phyloP scores from a whole-genome alignment of 371 early-diverging fungal species.

The Entomophthora muscae region DNA sequence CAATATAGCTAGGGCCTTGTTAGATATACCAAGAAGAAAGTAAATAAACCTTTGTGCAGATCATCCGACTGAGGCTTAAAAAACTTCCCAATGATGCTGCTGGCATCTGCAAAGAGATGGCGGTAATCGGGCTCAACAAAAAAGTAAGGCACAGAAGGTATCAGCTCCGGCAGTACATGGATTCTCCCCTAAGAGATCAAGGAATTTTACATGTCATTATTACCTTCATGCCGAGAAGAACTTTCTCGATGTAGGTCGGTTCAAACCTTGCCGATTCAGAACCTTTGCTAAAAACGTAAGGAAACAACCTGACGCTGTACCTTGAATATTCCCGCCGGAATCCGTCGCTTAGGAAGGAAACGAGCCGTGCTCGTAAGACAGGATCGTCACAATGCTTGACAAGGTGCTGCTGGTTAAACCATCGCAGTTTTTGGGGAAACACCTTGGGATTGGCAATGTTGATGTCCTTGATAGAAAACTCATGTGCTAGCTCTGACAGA shows the following conservation, averaged over 20 bases:
- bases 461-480: slow-evolving; percentile 50
- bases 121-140: not conserved
- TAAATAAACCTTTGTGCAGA: not conserved
- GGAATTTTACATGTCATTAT: not conserved
- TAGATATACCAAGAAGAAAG: no score
- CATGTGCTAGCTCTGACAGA: slow-evolving; percentile 39
- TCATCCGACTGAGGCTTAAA: not conserved
- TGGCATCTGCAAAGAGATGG: not conserved
- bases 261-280: not conserved
- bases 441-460: slow-evolving; percentile 64
- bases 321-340: slow-evolving; percentile 14
- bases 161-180: not conserved
- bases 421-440: slow-evolving; percentile 53
- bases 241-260: not conserved
- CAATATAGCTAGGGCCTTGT: no score
- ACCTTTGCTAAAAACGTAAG: not conserved
- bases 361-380: slow-evolving; percentile 21
- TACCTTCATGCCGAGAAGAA: not conserved
- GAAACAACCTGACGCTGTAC: not conserved
- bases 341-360: slow-evolving; percentile 16
- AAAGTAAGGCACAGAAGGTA: not conserved
- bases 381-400: slow-evolving; percentile 26
- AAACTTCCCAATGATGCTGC: not conserved
- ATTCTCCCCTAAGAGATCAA: not conserved
- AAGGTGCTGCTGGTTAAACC: slow-evolving; percentile 70